Evolutionary conservation across 225 moss, liverwort and hornwort genomes (phyloP), one percentile per base, ranked within the genome.

Genomic region (Pleurozium schreberi): DNA sequence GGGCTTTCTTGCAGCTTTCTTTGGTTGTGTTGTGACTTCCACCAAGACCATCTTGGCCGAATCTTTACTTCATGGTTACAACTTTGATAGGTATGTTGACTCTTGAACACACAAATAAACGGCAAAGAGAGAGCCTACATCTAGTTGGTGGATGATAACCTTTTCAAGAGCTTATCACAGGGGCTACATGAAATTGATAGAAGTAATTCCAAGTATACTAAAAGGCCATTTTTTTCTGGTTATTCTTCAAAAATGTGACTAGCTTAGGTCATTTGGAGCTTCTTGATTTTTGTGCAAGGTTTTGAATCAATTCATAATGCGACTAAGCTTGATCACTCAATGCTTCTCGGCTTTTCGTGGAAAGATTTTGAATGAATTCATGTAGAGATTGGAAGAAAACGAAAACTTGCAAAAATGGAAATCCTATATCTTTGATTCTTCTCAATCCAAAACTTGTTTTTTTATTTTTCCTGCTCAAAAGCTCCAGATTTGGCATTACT

Each of bases 1-100:
- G 15, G 96, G 96, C 31, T 96, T 96, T 82, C 86, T 95, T n/a
- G 96, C 96, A 28, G 96, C 96, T 73, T 95, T 96, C 87, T 92
- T 96, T 82, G 96, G 96, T 58, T 96, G 96, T 81, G 87, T 96
- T 38, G 96, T 96, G 55, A 96, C 96, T 49, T 96, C 96, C 78
- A 96, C 96, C 30, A 96, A 96, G 91, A 96, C 96, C 30, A 96
- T 96, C 91, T 86, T 96, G 88, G 96, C 96, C 0, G 96, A 96
- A 73, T 95, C 96, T 80, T 88, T 96, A 83, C 95, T 96, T 49
- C 96, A 96, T 36, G 95, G 96, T 60, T 96, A 95, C 90, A 96
- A 95, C 84, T 96, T 96, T 90, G 96, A 96, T 86, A 96, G 96
- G 96, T 96, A 91, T 62, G 38, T 71, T 58, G 71, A 36, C 78